A percentile compares a stretch with the other conserved stretches of the same genome.
These are phyloP conservation scores for Ganoderma leucocontextum DNA, from an alignment of 1,284 basidiomycete genomes.

Conservation along the genomic window DNA sequence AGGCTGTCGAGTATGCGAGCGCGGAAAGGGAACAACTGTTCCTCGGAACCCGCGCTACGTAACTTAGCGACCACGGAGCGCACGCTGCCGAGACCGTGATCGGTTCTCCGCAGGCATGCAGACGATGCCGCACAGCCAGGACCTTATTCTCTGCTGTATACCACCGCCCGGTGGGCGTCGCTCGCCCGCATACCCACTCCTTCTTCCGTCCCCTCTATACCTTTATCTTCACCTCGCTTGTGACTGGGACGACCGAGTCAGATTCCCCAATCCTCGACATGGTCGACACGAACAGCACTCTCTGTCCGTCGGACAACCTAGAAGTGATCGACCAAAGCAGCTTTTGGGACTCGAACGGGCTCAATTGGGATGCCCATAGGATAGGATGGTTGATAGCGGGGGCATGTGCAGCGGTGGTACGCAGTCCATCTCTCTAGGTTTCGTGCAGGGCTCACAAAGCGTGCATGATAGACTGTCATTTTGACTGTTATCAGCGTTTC, in stretches of 20 bases:
- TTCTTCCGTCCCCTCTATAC: slow-evolving; percentile 13
- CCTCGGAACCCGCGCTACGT: neutral
- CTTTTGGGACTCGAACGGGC: slow-evolving; percentile 63
- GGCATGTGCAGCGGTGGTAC: slow-evolving; percentile 63
- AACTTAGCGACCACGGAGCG: slow-evolving; percentile 4
- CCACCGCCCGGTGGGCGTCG: slow-evolving; percentile 7
- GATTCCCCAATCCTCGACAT: slow-evolving; percentile 19
- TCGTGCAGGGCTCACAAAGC: neutral
- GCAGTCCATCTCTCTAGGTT: slow-evolving; percentile 39
- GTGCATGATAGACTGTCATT: slow-evolving; percentile 59
- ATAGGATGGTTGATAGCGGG: slow-evolving; percentile 83
- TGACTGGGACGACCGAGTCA: neutral
- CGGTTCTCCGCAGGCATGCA: slow-evolving; percentile 4
- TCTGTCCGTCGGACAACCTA: slow-evolving; percentile 63
- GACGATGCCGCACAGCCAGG: slow-evolving; percentile 1
- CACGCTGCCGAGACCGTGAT: neutral
- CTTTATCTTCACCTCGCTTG: slow-evolving; percentile 1
- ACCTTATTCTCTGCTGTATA: slow-evolving; percentile 7
- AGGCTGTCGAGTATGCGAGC: neutral
- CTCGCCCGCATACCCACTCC: slow-evolving; percentile 26
- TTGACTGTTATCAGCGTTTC: slow-evolving; percentile 63
- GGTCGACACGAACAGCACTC: slow-evolving; percentile 31
- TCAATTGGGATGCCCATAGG: slow-evolving; percentile 69
- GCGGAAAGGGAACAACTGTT: neutral
- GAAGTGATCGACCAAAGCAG: slow-evolving; percentile 59